Percentiles rank a stretch among this genome's conserved stretches.
Conservation (phyloP, 164 flowering plant genomes). For the Umbilicus rupestris region DNA sequence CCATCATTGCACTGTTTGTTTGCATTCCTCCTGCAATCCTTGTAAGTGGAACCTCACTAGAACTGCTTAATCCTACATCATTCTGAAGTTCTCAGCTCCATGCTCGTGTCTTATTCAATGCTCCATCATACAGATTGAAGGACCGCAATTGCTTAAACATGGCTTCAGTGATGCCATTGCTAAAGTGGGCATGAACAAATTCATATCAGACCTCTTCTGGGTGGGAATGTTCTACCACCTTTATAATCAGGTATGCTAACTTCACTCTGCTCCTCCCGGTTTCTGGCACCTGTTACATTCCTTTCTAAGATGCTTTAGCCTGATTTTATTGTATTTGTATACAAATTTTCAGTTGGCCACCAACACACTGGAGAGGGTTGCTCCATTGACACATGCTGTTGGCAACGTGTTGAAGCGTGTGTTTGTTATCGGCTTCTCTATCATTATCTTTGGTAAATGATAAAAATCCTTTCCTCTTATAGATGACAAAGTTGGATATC, state of each 20-base stretch:
- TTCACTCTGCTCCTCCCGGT: background rate
- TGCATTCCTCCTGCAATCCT: constrained; percentile 87
- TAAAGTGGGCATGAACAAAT: constrained; percentile 82
- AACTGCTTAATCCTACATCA: background rate
- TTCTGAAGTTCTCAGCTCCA: background rate
- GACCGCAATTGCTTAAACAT: constrained; percentile 60
- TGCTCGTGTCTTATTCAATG: background rate
- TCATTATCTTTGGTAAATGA: constrained; percentile 61
- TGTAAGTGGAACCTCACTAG: constrained; percentile 35
- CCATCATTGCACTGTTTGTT: constrained; percentile 83
- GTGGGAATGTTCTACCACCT: constrained; percentile 98
- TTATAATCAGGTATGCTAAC: constrained; percentile 71
- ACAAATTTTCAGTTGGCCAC: constrained; percentile 75
- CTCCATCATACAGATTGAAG: constrained; percentile 49
- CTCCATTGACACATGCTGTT: constrained; percentile 96
- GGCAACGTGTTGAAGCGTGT: constrained; percentile 97
- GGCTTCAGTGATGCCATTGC: constrained; percentile 86
- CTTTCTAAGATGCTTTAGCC: background rate
- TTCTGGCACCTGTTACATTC: background rate
- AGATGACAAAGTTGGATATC: background rate
- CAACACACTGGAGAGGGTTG: constrained; percentile 94
- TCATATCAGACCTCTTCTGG: constrained; percentile 85
- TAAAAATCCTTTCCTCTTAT: background rate
- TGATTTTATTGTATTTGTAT: background rate
- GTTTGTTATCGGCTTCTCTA: constrained; percentile 93